These are phyloP conservation scores for Endothia cerciana DNA, from an alignment of 2,329 filamentous ascomycete genomes.

Conservation along the genomic window DNA sequence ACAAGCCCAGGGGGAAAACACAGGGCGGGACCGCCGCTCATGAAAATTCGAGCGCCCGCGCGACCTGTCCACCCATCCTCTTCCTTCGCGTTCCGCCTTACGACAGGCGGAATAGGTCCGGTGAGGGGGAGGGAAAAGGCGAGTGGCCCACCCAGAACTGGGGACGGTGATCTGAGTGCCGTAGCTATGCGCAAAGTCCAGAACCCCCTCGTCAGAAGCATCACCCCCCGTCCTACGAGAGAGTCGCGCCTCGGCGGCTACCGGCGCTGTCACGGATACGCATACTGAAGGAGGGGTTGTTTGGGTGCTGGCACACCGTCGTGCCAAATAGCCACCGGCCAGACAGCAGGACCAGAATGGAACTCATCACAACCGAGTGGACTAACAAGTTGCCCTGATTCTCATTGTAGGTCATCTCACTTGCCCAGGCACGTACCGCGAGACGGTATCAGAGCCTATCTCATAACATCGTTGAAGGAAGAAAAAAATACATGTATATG, in stretches of 20 bases:
- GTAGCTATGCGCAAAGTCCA: constrained; percentile 45
- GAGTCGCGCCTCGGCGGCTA: constrained; percentile 71
- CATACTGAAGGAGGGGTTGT: too few relatives aligned
- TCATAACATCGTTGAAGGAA: not conserved
- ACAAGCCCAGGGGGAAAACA: too few relatives aligned
- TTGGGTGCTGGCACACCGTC: too few relatives aligned
- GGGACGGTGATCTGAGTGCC: not conserved
- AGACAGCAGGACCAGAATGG: too few relatives aligned
- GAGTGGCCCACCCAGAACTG: constrained; percentile 10
- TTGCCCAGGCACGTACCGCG: not conserved
- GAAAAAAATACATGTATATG: constrained; percentile 2
- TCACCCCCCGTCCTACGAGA: constrained; percentile 82
- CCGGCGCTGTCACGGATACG: too few relatives aligned
- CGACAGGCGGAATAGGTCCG: constrained; percentile 33
- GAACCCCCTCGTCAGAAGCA: constrained; percentile 68
- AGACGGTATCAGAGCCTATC: not conserved
- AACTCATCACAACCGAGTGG: too few relatives aligned
- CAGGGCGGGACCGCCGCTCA: constrained; percentile 24
- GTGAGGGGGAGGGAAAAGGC: constrained; percentile 38
- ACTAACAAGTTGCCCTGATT: not conserved
- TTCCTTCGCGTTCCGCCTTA: constrained; percentile 38
- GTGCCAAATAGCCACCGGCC: too few relatives aligned
- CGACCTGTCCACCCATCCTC: constrained; percentile 34
- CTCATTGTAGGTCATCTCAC: not conserved
- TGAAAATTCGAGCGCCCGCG: constrained; percentile 19